phyloP scores from a whole-genome alignment of 2,329 filamentous ascomycete genomes.

The Colletotrichum australisinense region DNA sequence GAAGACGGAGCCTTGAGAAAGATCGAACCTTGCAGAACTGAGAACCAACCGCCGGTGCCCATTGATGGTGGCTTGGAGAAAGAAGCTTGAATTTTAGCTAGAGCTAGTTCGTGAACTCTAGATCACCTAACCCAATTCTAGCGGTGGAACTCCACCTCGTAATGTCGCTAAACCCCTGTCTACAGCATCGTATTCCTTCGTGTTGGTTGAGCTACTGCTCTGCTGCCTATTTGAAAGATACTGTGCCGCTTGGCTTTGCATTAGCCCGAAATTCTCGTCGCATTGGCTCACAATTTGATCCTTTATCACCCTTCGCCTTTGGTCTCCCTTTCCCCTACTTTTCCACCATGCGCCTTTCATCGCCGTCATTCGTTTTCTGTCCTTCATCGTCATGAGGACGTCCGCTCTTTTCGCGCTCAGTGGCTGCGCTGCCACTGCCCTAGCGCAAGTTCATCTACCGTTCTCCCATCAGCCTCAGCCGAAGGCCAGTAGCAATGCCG shows the following conservation, averaged over 20 bases:
- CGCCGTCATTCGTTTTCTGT: background rate
- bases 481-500: background rate
- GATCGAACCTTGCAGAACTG: background rate
- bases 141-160: conserved; percentile 1
- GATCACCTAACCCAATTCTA: background rate
- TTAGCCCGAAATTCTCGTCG: background rate
- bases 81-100: conserved; percentile 3
- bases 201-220: background rate
- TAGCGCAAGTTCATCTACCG: conserved; percentile 19
- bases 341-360: background rate
- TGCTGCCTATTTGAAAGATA: conserved; percentile 10
- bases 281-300: background rate
- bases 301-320: background rate
- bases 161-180: conserved; percentile 25
- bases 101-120: background rate
- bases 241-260: conserved; percentile 14
- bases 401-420: conserved; percentile 6
- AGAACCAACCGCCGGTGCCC: background rate
- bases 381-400: conserved; percentile 1
- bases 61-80: background rate
- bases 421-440: background rate
- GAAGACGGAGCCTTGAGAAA: background rate
- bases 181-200: background rate
- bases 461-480: background rate
- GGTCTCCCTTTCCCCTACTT: background rate